Evolutionary conservation across 2,329 filamentous ascomycete genomes (phyloP), one percentile per base, ranked within the genome.

Genomic region (Bipolaris gigantea): DNA sequence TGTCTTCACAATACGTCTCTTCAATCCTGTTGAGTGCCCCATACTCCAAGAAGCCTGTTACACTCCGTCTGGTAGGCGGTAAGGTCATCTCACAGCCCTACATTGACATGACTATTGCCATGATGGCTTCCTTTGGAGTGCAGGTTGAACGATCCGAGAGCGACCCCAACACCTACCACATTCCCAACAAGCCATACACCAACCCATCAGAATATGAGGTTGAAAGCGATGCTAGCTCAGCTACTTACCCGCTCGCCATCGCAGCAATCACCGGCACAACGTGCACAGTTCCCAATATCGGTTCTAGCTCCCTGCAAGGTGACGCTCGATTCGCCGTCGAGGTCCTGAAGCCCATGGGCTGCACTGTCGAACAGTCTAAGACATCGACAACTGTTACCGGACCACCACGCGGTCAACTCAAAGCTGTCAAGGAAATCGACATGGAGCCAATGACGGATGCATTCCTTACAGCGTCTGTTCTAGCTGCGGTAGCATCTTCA

Each of bases 361-460:
- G 94, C 76, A 83, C 80, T 2, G 94, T 99, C 5, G 82, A 90
- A 63, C 94, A 99, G 75, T 90, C 89, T 0, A 85, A 85, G 49
- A 86, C 83, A 16, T 95, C 92, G 1, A 99, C 94, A 1, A 97
- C 92, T 0, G 94, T 99, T 8, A 96, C 89, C 8, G 94, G 94
- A 1, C 94, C 94, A n/a, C 76, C 83, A 2, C 75, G 81, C 50
- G 93, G 94, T 10, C 76, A 82, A 15, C 78, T 99, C 35, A 86
- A 86, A 64, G 88, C 90, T 0, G 79, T 99, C 11, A 78, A 86
- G 16, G 88, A 93, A 55, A 86, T 99, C 25, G 92, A 99, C 69
- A 99, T 99, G 94, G 94, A 97, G 74, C 89, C 93, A 1, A 99
- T 99, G 94, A 99, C 94, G 0, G 94, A 99, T 75, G 94, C 94